phyloP scores from a whole-genome alignment of 2,329 filamentous ascomycete species.

The Penicillium aurantiogriseum region DNA sequence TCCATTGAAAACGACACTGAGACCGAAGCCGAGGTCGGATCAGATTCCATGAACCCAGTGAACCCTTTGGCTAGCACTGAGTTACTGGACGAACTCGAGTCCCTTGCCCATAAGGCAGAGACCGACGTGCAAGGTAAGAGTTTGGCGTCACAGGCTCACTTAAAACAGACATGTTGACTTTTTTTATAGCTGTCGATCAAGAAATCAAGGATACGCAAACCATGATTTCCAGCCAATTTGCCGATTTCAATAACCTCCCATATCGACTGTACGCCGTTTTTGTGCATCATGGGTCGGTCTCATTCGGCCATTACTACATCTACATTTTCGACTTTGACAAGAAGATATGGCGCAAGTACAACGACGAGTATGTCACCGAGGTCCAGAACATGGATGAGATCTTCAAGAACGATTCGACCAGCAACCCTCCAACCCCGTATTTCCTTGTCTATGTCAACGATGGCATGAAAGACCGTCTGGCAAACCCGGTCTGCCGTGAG shows the following conservation, averaged over 20 bases:
- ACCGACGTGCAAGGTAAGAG: slow-evolving; percentile 48
- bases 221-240: slow-evolving; percentile 59
- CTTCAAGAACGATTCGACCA: slow-evolving; percentile 62
- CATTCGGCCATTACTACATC: slow-evolving; percentile 91
- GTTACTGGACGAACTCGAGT: slow-evolving; percentile 45
- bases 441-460: slow-evolving; percentile 81
- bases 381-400: slow-evolving; percentile 65
- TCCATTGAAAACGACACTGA: slow-evolving; percentile 35
- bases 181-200: slow-evolving; percentile 34
- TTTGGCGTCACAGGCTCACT: neutral
- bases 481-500: slow-evolving; percentile 57
- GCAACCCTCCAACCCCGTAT: slow-evolving; percentile 70
- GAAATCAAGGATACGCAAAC: slow-evolving; percentile 51
- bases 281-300: slow-evolving; percentile 70
- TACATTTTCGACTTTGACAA: slow-evolving; percentile 89
- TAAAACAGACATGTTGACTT: neutral
- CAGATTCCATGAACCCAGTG: slow-evolving; percentile 38
- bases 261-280: slow-evolving; percentile 91
- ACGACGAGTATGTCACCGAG: slow-evolving; percentile 77
- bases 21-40: slow-evolving; percentile 17
- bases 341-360: slow-evolving; percentile 86
- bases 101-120: slow-evolving; percentile 46
- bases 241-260: slow-evolving; percentile 61
- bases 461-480: slow-evolving; percentile 58
- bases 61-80: slow-evolving; percentile 34